Evolutionary conservation across 2,329 filamentous ascomycete species (phyloP).

Genomic region (Claviceps citrina): DNA sequence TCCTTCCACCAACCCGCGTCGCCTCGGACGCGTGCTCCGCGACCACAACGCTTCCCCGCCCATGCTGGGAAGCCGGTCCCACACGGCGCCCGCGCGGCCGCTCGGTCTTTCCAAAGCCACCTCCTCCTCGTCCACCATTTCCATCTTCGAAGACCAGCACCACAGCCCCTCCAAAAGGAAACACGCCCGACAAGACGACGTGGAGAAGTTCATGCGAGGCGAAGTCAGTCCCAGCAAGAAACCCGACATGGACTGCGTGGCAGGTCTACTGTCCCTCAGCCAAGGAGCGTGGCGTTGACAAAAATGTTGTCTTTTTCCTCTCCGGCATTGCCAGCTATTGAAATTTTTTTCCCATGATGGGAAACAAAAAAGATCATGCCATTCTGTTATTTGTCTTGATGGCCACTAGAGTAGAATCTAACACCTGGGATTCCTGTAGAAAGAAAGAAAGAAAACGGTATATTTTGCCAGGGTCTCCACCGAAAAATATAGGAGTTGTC

Average conservation of each 20-base stretch:
- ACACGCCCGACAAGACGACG: conserved; percentile 34
- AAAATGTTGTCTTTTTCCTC: too few relatives aligned
- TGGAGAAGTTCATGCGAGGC: conserved; percentile 58
- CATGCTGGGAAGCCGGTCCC: conserved; percentile 22
- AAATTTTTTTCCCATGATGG: too few relatives aligned
- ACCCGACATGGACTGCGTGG: conserved; percentile 75
- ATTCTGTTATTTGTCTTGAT: too few relatives aligned
- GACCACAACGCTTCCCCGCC: conserved; percentile 21
- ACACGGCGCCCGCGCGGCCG: conserved; percentile 25
- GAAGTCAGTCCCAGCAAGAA: conserved; percentile 55
- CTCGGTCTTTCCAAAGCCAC: conserved; percentile 14
- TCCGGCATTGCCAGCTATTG: too few relatives aligned
- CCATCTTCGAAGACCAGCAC: conserved; percentile 36
- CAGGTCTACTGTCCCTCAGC: conserved; percentile 74
- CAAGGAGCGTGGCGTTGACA: conserved; percentile 78
- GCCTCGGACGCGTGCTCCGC: conserved; percentile 25
- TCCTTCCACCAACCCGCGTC: conserved; percentile 21
- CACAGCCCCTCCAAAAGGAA: conserved; percentile 7
- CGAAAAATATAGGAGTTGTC: too few relatives aligned
- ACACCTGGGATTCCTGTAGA: too few relatives aligned
- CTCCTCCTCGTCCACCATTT: conserved; percentile 21
- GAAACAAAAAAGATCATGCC: too few relatives aligned
- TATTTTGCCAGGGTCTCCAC: too few relatives aligned
- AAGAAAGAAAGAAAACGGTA: too few relatives aligned
- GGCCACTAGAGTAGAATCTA: too few relatives aligned